Evolutionary conservation across 164 flowering plant genomes (phyloP).

Genomic region (grape (Vitis vinifera)): DNA sequence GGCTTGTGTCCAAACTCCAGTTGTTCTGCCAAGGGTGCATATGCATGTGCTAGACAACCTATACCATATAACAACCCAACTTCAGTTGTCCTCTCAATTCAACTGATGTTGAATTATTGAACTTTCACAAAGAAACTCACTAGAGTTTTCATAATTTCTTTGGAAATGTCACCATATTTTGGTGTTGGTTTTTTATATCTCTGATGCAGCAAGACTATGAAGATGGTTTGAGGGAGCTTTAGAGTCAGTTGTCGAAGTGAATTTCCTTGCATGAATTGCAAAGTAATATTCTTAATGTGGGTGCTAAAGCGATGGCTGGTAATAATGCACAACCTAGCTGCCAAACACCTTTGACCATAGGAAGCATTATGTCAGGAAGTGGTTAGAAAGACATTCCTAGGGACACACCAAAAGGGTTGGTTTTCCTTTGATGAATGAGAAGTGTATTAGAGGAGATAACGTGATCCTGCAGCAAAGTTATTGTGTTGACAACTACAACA

Average conservation of each 20-base stretch:
- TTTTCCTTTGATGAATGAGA: constrained; percentile 26
- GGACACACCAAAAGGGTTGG: constrained; percentile 12
- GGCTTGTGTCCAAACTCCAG: too few relatives aligned
- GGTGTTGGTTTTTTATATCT: background rate
- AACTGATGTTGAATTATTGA: too few relatives aligned
- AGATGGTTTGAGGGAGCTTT: constrained; percentile 39
- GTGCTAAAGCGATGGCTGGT: constrained; percentile 5
- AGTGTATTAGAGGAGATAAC: constrained; percentile 26
- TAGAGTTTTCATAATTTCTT: background rate
- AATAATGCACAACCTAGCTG: constrained; percentile 13
- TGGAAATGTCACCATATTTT: background rate
- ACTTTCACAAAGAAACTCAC: too few relatives aligned
- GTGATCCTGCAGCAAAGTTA: constrained; percentile 24
- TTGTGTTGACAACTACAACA: constrained; percentile 30
- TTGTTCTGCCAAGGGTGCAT: too few relatives aligned
- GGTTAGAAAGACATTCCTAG: constrained; percentile 29
- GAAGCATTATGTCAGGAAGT: constrained; percentile 32
- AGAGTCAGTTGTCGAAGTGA: constrained; percentile 33
- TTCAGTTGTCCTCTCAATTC: too few relatives aligned
- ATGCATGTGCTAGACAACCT: too few relatives aligned
- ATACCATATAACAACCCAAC: too few relatives aligned
- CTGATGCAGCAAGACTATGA: constrained; percentile 39
- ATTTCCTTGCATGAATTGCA: constrained; percentile 29
- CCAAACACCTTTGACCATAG: constrained; percentile 9
- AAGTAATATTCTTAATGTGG: constrained; percentile 13